Evolutionary conservation across 1,284 basidiomycete genomes (phyloP), one percentile per base, ranked within the genome.

Genomic region (Volvariella volvacea): DNA sequence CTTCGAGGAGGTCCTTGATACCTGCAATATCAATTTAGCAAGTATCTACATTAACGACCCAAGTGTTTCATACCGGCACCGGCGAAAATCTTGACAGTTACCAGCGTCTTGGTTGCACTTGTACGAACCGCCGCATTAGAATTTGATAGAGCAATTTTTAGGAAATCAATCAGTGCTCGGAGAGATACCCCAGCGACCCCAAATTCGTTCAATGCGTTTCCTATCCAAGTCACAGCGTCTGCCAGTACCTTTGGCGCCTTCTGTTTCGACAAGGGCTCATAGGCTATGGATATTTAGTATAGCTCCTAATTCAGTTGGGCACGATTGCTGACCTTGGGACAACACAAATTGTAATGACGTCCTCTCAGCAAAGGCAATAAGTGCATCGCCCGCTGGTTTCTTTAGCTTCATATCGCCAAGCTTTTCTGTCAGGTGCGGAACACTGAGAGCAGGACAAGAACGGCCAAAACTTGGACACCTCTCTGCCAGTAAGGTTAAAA

Each of bases 181-280:
- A 99, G 72, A 1, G 90, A 83, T 14, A 99, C 62, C 7, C 94
- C 95, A 14, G 78, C 75, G 44, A 92, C 88, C 22, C 96, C 96
- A 61, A 99, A 99, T 46, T 98, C 96, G n/a, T 74, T 74, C 21
- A 99, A 65, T 9, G 88, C 83, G 45, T 83, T 78, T 49, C 95
- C 92, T 47, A 98, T 79, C 92, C 95, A 99, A 16, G 74, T 67
- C 39, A 97, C 64, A 0, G 93, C 86, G 60, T 99, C 96, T 0
- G 94, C 93, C 31, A 97, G 77, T 21, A 94, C 92, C 66, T 99
- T 99, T 0, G 95, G 95, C 0, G 96, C 96, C 62, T 99, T 99
- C 60, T 92, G 92, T 63, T 93, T 96, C 12, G 80, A 77, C 55
- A 98, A 68, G 0, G 93, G 82, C 17, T 96, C 94, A 59, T 95